These are phyloP conservation scores for Panaeolus cyanescens DNA, from an alignment of 768 basidiomycete species.

Conservation along the genomic window DNA sequence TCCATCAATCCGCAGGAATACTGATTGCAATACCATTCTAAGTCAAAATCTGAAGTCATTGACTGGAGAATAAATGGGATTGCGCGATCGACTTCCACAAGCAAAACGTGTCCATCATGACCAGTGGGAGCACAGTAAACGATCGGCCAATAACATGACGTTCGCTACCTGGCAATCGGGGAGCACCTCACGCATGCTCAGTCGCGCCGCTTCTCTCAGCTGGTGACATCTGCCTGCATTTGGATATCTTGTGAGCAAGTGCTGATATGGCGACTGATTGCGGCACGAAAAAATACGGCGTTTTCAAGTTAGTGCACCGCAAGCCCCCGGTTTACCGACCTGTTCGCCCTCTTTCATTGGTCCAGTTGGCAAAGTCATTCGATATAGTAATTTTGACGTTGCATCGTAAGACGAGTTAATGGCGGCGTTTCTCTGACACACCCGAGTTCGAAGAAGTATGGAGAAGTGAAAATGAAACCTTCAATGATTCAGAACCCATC, in stretches of 20 bases:
- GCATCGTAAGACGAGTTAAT: background rate
- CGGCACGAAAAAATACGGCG: background rate
- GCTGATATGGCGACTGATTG: background rate
- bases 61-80: background rate
- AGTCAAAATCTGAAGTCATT: background rate
- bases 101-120: background rate
- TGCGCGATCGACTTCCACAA: background rate
- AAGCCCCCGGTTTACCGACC: background rate
- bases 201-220: background rate
- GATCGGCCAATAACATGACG: background rate
- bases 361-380: background rate
- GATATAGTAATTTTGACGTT: background rate
- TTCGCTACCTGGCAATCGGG: slow-evolving; percentile 3
- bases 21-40: background rate
- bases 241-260: background rate
- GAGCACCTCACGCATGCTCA: background rate
- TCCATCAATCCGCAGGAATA: background rate
- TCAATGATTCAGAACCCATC: too few relatives aligned
- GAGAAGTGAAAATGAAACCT: background rate
- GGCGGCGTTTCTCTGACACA: background rate
- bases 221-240: background rate
- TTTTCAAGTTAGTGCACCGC: background rate
- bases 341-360: background rate
- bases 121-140: background rate
- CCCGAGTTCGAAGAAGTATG: background rate